Evolutionary conservation across 129 eudicot genomes (phyloP).

Genomic region (Flaveria linearis): DNA sequence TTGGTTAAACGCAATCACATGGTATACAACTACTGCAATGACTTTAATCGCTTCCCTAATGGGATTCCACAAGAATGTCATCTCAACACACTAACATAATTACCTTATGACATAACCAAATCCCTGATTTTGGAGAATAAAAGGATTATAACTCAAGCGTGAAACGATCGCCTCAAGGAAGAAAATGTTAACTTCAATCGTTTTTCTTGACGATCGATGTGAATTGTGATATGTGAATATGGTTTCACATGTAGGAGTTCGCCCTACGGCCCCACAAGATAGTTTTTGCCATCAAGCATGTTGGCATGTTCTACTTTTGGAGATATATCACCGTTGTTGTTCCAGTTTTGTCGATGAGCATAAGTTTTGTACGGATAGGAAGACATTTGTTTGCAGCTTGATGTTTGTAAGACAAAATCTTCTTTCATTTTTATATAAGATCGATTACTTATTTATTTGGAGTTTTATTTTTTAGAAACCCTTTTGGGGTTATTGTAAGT

Average conservation of each 20-base stretch:
- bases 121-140: slow-evolving; percentile 20
- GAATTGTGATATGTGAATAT: no score
- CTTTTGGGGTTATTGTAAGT: no score
- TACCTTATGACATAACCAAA: not conserved
- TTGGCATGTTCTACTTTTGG: no score
- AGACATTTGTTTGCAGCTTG: not conserved
- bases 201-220: no score
- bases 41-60: slow-evolving; percentile 43
- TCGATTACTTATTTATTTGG: not conserved
- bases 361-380: not conserved
- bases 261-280: no score
- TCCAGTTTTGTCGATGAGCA: no score
- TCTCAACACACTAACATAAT: not conserved
- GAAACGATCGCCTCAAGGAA: no score
- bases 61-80: slow-evolving; percentile 54
- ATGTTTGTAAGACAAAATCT: not conserved
- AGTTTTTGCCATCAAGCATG: no score
- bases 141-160: no score
- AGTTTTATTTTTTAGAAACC: not conserved
- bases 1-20: slow-evolving; percentile 51
- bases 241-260: no score
- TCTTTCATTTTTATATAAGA: not conserved
- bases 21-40: slow-evolving; percentile 60
- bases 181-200: no score
- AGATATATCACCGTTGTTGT: no score